Percentiles rank a stretch among this genome's conserved stretches.
phyloP scores from a whole-genome alignment of 2,329 filamentous ascomycete species.

The Capronia coronata region DNA sequence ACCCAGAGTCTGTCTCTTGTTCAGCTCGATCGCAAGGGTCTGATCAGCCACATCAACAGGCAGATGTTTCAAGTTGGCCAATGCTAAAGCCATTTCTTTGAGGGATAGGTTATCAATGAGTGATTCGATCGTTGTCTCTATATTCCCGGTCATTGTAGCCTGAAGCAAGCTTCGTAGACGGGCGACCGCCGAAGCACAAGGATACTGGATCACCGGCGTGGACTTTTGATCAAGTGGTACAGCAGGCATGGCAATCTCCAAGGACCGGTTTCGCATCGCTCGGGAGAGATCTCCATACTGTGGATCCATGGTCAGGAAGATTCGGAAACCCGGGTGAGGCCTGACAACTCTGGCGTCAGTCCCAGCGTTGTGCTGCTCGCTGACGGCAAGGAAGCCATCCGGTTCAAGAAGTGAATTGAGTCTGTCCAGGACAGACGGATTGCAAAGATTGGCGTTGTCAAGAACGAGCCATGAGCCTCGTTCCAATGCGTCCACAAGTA shows the following conservation, averaged over 20 bases:
- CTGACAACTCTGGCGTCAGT: constrained; percentile 65
- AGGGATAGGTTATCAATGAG: constrained; percentile 15
- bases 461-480: constrained; percentile 87
- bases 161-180: constrained; percentile 20
- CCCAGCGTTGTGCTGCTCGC: constrained; percentile 82
- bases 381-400: constrained; percentile 79
- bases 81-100: constrained; percentile 10
- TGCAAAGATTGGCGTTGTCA: constrained; percentile 96
- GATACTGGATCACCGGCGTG: constrained; percentile 14
- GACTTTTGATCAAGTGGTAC: constrained; percentile 30
- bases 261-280: constrained; percentile 90
- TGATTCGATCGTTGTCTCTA: constrained; percentile 7
- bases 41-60: neutral
- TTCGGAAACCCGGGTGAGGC: constrained; percentile 79
- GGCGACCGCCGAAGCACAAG: constrained; percentile 14
- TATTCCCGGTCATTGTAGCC: neutral
- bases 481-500: constrained; percentile 80
- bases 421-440: constrained; percentile 85
- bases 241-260: constrained; percentile 73
- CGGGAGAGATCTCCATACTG: constrained; percentile 87
- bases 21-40: constrained; percentile 4
- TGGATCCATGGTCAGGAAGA: constrained; percentile 91
- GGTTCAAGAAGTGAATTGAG: constrained; percentile 92
- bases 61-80: neutral
- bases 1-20: constrained; percentile 1